Conservation (phyloP, 345 rosid species). For the Eucalyptus regnans region DNA sequence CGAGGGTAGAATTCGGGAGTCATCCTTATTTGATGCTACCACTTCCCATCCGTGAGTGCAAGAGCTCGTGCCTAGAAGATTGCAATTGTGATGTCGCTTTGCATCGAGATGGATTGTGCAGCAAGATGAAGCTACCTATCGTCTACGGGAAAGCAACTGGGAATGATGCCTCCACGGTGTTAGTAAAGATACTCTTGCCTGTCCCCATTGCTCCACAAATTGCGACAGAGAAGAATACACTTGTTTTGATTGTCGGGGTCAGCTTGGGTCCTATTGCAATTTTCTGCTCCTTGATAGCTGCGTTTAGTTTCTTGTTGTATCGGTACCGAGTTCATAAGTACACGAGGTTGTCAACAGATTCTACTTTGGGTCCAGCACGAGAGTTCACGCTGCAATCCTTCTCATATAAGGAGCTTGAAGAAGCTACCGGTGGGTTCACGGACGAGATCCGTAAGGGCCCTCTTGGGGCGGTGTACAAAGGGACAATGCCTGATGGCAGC, state of each 20-base stretch:
- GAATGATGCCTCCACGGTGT: neutral
- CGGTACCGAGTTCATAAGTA: neutral
- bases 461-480: slow-evolving; percentile 13
- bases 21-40: neutral
- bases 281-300: neutral
- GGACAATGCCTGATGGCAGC: neutral
- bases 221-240: neutral
- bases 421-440: slow-evolving; percentile 1
- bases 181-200: neutral
- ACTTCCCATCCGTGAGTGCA: neutral
- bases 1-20: neutral
- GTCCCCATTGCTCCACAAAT: rapidly evolving
- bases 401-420: neutral
- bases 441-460: neutral
- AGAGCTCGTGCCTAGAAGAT: slow-evolving; percentile 4
- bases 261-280: neutral
- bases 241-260: neutral
- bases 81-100: slow-evolving; percentile 3
- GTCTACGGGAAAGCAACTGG: neutral
- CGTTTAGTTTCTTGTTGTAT: neutral
- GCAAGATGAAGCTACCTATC: neutral
- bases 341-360: neutral
- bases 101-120: neutral
- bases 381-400: slow-evolving; percentile 4
- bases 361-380: neutral